Evolutionary conservation across 1,284 basidiomycete genomes (phyloP), one percentile per base, ranked within the genome.

Genomic region (Pseudozyma tsukubaensis): DNA sequence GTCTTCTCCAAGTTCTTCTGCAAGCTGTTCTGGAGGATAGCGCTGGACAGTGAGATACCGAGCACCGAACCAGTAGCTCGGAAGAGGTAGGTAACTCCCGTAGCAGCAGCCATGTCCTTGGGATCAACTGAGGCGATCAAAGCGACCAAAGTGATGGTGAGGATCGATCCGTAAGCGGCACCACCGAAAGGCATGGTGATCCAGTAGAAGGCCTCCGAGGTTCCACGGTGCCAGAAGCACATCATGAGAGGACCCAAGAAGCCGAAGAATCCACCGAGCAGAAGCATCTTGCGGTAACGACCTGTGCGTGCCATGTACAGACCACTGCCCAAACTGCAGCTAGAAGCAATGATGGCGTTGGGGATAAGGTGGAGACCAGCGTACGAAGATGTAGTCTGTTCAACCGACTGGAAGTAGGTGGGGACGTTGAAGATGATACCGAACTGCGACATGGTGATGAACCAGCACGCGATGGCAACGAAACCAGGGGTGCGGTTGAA

Each of bases 11-110:
- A 59, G 56, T 82, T 77, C 37, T 62, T 54, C 61, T 82, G 81
- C 60, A 86, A 79, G 47, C 76, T 67, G 72, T 84, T 84, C 66
- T 86, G 85, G 36, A 86, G 77, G 49, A 86, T 81, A 19, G 83
- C 83, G 49, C 78, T 80, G 10, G 84, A 82, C 19, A 85, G 77
- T 29, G 85, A 85, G 58, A 86, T 85, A 34, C 85, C 85, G 34
- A 85, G 75, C 18, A 86, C 84, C 21, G 81, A 83, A 40, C 85
- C 85, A 13, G 82, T 85, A 6, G 85, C 85, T 50, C 85, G 80
- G 84, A 85, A 85, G 48, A 85, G 80, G 67, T 85, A 85, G 13
- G 83, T 83, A 48, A 82, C 81, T 47, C 84, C 84, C 13, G 84
- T 84, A 3, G 82, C 81, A 36, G 84, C 82, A 2, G 83, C 83